Evolutionary conservation across 1,284 basidiomycete species (phyloP).

Genomic region (Ustilago tritici): DNA sequence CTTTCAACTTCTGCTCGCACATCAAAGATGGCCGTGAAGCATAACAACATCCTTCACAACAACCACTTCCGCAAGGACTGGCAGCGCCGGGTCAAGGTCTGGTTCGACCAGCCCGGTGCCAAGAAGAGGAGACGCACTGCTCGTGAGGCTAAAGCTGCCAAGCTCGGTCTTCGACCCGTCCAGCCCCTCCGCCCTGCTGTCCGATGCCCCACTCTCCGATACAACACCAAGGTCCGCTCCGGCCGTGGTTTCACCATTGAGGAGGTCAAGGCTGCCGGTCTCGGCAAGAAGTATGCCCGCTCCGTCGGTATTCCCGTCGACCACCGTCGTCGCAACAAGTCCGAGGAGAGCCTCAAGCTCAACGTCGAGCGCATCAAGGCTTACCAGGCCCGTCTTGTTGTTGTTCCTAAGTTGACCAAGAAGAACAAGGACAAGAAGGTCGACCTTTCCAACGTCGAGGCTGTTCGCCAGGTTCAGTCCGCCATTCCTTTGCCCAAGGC

Average conservation of each 20-base stretch:
- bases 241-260: constrained; percentile 95
- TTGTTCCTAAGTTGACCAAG: constrained; percentile 83
- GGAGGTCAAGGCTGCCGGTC: constrained; percentile 96
- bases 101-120: constrained; percentile 99
- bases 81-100: constrained; percentile 90
- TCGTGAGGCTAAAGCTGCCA: constrained; percentile 89
- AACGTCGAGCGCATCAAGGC: constrained; percentile 95
- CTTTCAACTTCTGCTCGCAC: not conserved
- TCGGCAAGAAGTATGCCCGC: constrained; percentile 92
- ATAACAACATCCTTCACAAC: constrained; percentile 71
- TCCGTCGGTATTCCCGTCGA: constrained; percentile 95
- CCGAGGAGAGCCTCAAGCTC: constrained; percentile 94
- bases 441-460: constrained; percentile 84
- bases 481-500: constrained; percentile 76
- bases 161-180: constrained; percentile 91
- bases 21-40: constrained; percentile 66
- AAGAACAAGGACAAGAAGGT: constrained; percentile 88
- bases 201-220: constrained; percentile 94
- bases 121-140: constrained; percentile 96
- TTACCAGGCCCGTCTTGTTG: constrained; percentile 82
- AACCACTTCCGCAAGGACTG: constrained; percentile 94
- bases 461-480: constrained; percentile 75
- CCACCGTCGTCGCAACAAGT: constrained; percentile 95
- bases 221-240: constrained; percentile 98
- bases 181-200: constrained; percentile 95